These are phyloP conservation scores for Aaosphaeria pasadenensis DNA, from an alignment of 2,329 filamentous ascomycete genomes.

Conservation along the genomic window DNA sequence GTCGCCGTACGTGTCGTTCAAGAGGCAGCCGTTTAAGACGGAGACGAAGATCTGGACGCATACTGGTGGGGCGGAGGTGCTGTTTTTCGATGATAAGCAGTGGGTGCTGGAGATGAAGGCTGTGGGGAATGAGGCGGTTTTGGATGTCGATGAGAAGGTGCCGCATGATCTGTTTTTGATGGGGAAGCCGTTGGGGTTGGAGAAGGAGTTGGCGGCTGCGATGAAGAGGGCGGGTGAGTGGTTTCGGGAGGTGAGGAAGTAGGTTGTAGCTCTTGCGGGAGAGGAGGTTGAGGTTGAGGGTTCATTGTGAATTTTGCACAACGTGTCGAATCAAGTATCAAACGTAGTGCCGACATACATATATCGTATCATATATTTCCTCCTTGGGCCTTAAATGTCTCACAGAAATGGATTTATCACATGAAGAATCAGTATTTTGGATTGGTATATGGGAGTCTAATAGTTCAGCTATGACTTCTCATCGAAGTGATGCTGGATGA, in stretches of 20 bases:
- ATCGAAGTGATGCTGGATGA: too few species aligned
- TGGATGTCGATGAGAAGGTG: constrained; percentile 40
- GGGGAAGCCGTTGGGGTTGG: constrained; percentile 42
- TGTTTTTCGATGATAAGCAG: constrained; percentile 40
- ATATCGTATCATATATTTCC: too few species aligned
- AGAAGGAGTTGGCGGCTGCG: constrained; percentile 32
- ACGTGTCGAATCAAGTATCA: too few species aligned
- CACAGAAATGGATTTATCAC: too few species aligned
- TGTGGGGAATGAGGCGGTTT: constrained; percentile 40
- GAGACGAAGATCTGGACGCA: constrained; percentile 42
- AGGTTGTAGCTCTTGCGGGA: not conserved
- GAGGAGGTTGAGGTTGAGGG: too few species aligned
- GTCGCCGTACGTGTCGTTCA: constrained; percentile 39
- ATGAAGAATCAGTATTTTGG: too few species aligned
- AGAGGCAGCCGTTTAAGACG: constrained; percentile 38
- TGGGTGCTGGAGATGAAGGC: constrained; percentile 38
- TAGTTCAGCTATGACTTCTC: too few species aligned
- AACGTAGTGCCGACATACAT: too few species aligned
- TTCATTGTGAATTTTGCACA: too few species aligned
- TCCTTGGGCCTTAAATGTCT: too few species aligned
- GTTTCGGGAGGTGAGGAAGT: constrained; percentile 15
- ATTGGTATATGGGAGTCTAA: too few species aligned
- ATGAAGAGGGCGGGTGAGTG: constrained; percentile 40
- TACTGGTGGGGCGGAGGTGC: constrained; percentile 40
- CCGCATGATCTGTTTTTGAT: constrained; percentile 48